Conservation (phyloP, 23 red algal genomes). For the Cyanidiococcus yangmingshanensis region DNA sequence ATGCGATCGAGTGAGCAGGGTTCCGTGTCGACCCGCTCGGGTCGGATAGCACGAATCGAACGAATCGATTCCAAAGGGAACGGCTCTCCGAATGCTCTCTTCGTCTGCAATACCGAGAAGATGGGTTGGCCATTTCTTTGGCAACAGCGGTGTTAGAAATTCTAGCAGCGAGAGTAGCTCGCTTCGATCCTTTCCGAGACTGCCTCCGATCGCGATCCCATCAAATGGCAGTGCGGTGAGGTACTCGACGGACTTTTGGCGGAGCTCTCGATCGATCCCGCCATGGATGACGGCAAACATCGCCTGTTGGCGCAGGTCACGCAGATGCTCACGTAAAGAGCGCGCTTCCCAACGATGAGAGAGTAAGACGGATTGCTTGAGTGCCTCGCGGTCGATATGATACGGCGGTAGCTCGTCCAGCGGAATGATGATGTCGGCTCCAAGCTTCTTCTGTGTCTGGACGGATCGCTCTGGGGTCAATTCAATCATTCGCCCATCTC, state of each 20-base stretch:
- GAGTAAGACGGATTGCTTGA: constrained; percentile 63
- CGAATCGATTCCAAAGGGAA: constrained; percentile 88
- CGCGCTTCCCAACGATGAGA: constrained; percentile 96
- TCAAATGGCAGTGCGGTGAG: constrained; percentile 79
- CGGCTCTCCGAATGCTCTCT: constrained; percentile 70
- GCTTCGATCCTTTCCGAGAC: constrained; percentile 77
- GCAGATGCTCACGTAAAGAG: constrained; percentile 58
- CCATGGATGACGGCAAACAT: constrained; percentile 96
- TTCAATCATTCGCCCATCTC: constrained; percentile 50
- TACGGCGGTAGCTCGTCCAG: constrained; percentile 98
- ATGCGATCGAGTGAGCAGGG: constrained; percentile 61
- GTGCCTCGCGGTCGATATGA: constrained; percentile 57
- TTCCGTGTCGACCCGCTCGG: constrained; percentile 83
- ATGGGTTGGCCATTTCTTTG: constrained; percentile 62
- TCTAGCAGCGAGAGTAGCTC: constrained; percentile 70
- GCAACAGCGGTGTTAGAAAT: constrained; percentile 64
- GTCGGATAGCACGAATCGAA: constrained; percentile 98
- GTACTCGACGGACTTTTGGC: constrained; percentile 70
- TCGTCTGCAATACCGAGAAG: constrained; percentile 94
- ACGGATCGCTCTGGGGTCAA: constrained; percentile 90
- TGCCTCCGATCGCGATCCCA: constrained; percentile 86
- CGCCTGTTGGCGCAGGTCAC: constrained; percentile 70
- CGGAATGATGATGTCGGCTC: constrained; percentile 93
- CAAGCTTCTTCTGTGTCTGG: constrained; percentile 64
- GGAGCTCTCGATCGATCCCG: constrained; percentile 61